These are phyloP conservation scores for Annulohypoxylon maeteangense DNA, from an alignment of 495 filamentous ascomycete genomes.

Conservation along the genomic window DNA sequence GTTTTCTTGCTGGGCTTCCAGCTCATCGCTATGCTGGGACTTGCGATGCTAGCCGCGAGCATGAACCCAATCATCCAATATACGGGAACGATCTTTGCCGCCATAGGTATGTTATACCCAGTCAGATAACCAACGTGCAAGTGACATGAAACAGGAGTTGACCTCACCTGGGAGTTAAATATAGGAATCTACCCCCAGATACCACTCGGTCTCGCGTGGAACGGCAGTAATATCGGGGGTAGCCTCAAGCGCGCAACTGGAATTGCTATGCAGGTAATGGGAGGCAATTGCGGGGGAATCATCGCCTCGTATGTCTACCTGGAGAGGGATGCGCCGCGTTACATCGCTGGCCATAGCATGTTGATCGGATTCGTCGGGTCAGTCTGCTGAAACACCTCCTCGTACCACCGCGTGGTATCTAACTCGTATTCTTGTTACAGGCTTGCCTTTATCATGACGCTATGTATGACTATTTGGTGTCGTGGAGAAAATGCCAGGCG, in stretches of 20 bases:
- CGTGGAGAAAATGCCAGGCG: conserved; percentile 65
- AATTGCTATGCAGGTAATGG: conserved; percentile 80
- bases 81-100: conserved; percentile 72
- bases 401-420: not conserved
- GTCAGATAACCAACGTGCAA: not conserved
- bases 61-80: conserved; percentile 70
- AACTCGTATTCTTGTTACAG: conserved; percentile 13
- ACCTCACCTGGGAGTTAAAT: not conserved
- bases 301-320: conserved; percentile 75
- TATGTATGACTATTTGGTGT: conserved; percentile 68
- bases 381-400: conserved; percentile 14
- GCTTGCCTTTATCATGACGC: conserved; percentile 61
- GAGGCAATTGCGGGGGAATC: conserved; percentile 79
- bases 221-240: conserved; percentile 79
- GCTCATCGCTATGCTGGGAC: conserved; percentile 64
- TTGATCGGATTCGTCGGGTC: conserved; percentile 54
- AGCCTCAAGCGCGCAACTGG: conserved; percentile 79
- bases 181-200: conserved; percentile 76
- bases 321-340: conserved; percentile 66
- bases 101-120: conserved; percentile 37
- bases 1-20: conserved; percentile 66
- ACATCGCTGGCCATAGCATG: conserved; percentile 67
- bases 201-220: conserved; percentile 78
- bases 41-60: conserved; percentile 69
- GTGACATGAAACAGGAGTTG: not conserved